Base-by-base conservation (phyloP, 768 basidiomycete genomes). In the Lentinula raphanica region DNA sequence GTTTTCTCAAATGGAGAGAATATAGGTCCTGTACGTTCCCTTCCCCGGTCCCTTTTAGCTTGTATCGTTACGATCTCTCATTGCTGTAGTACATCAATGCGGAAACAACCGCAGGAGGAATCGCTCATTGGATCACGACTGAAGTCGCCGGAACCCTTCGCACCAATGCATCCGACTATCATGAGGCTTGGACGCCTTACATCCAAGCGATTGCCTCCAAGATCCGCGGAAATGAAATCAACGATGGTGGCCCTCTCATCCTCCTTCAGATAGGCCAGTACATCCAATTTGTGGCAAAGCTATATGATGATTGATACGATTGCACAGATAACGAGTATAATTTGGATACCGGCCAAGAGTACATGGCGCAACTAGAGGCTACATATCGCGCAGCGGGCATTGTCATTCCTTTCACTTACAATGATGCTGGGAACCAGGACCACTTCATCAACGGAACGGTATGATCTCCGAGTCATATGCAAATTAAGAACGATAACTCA, bases 381-480 rank as follows among this genome's bases (percentile, higher is more conserved):
- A 79, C 74, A 7, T 87, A 85, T 66, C 76, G 73, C 38, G 66
- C 74, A 36, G 82, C 83, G 1, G 70, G 74, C 9, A 84, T 90
- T 42, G 82, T 81, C 15, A 84, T 90, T 29, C 88, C 86, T 35
- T 69, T 90, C 59, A 90, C 88, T 0, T 88, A 86, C 69, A 91
- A 91, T 56, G 90, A 91, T 63, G 80, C 85, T 0, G 80, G 79
- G 2, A 64, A 78, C 67, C 75, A 73, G 3, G 65, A 66, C 54
- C 86, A 86, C 60, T 92, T 87, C 64, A 79, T 88, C 57, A 86
- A 84, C 32, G 89, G 90, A 21, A 86, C 85, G 23, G 86, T 86
- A 64, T 59, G 80, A 50, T 32, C 13, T 54, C n/a, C n/a, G n/a
- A 50, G 39, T 39, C 27, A 15, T 56, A n/a, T n/a, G 3, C 38